phyloP scores from a whole-genome alignment of 371 early-diverging fungal species.

The Mortierella polycephala region DNA sequence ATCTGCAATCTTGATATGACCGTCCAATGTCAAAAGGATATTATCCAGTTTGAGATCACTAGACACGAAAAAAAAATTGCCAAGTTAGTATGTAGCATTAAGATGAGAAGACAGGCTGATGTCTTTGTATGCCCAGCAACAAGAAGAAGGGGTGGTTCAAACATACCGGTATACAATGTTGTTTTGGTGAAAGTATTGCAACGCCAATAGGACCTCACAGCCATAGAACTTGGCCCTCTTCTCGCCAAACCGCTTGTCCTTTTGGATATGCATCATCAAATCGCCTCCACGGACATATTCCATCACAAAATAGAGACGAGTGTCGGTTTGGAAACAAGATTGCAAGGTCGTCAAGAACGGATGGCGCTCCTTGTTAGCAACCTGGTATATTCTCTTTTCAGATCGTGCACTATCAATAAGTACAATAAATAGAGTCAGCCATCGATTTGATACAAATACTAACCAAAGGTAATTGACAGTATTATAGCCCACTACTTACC shows the following conservation, averaged over 20 bases:
- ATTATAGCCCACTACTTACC: conserved; percentile 36
- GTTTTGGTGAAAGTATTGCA: conserved; percentile 82
- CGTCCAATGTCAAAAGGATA: conserved; percentile 71
- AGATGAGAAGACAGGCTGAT: neutral
- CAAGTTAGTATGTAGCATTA: neutral
- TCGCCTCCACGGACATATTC: conserved; percentile 98
- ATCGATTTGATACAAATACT: no score
- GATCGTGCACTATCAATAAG: conserved; percentile 64
- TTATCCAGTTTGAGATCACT: conserved; percentile 78
- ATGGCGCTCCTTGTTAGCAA: conserved; percentile 79
- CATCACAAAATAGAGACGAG: conserved; percentile 93
- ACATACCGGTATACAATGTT: conserved; percentile 78
- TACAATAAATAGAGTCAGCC: neutral
- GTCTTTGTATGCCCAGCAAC: no score
- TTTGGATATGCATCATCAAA: conserved; percentile 89
- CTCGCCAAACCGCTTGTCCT: conserved; percentile 81
- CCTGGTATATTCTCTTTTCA: conserved; percentile 84
- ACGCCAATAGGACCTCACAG: conserved; percentile 81
- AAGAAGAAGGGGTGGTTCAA: no score
- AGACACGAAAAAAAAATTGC: conserved; percentile 1
- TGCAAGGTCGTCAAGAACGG: conserved; percentile 95
- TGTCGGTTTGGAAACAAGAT: conserved; percentile 89
- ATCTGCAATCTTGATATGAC: conserved; percentile 79
- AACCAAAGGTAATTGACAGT: no score
- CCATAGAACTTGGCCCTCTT: conserved; percentile 84